Evolutionary conservation across 805 yeast species (phyloP), one percentile per base, ranked within the genome.

Genomic region (Tetrapisispora pingtungensis): DNA sequence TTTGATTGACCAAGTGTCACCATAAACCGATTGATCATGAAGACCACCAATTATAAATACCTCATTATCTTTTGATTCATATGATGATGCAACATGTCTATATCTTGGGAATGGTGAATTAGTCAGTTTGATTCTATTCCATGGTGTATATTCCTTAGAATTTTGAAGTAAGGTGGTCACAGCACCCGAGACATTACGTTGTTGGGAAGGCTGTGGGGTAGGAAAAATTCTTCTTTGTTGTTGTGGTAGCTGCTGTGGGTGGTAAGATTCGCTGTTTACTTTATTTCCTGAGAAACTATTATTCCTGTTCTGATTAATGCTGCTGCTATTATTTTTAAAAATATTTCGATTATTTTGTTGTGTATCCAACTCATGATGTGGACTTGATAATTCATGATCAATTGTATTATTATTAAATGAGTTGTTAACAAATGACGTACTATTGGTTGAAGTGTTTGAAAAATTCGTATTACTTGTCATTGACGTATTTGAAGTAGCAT

Each of bases 81-180:
- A 67, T 20, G 82, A 68, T 2, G 95, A 84, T 0, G 93, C 81
- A 1, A 94, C 86, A 64, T 90, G 97, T 54, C 97, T 81, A 61
- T 87, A 88, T 36, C 98, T 77, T 3, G 99, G 97, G 58, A 90
- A 88, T 1, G 97, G 98, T 2, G 93, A 84, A 51, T 78, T 74
- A 46, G 68, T 68, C 14, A 84, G 65, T 55, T 78, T 80, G 49
- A 75, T 73, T 50, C 81, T 69, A 42, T 68, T 70, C 94, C 93
- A 84, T 1, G 89, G 88, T 0, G 79, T 68, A 33, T 59, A 52
- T 33, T 51, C 55, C 15, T 51, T 42, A 38, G 56, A 55, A 31
- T 50, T 52, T 31, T 43, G 36, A n/a, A 40, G 34, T 30, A 57
- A 33, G 20, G 57, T 49, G 36, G 54, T 40, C 20, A 64, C 51